Conservation (phyloP, 345 rosid species). For the Gossypium bickii region DNA sequence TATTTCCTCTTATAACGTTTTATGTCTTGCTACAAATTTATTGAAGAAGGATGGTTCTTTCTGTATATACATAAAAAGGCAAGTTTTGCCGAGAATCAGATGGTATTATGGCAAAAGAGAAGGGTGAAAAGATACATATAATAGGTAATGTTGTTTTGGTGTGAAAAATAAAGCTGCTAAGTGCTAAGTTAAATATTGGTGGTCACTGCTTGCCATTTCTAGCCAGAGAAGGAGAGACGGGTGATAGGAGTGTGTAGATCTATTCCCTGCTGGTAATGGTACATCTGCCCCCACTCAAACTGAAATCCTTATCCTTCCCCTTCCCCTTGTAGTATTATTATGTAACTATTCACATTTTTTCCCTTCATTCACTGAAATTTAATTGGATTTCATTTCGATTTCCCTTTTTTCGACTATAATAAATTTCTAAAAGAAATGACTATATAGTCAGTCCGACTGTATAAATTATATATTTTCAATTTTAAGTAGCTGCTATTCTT, state of each 20-base stretch:
- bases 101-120: conserved; percentile 21
- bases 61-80: conserved; percentile 38
- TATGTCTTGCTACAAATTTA: conserved; percentile 14
- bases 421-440: too few relatives aligned
- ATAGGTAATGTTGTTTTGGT: conserved; percentile 20
- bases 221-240: not conserved
- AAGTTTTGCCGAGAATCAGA: conserved; percentile 19
- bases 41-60: conserved; percentile 29
- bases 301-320: not conserved
- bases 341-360: not conserved
- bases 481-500: too few relatives aligned
- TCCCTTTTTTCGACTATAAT: too few relatives aligned
- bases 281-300: not conserved
- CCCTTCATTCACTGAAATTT: not conserved
- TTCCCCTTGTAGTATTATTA: not conserved
- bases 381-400: too few relatives aligned
- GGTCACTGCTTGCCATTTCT: not conserved
- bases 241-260: not conserved
- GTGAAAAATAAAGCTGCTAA: conserved; percentile 23
- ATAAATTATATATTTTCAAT: too few relatives aligned
- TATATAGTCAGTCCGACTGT: too few relatives aligned
- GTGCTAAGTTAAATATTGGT: not conserved
- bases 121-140: conserved; percentile 21
- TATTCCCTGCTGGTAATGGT: not conserved
- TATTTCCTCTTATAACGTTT: conserved; percentile 13